Percentiles rank a stretch among this genome's conserved stretches.
Conservation (phyloP, 2,329 filamentous ascomycete species). For the Penicillium polonicum region DNA sequence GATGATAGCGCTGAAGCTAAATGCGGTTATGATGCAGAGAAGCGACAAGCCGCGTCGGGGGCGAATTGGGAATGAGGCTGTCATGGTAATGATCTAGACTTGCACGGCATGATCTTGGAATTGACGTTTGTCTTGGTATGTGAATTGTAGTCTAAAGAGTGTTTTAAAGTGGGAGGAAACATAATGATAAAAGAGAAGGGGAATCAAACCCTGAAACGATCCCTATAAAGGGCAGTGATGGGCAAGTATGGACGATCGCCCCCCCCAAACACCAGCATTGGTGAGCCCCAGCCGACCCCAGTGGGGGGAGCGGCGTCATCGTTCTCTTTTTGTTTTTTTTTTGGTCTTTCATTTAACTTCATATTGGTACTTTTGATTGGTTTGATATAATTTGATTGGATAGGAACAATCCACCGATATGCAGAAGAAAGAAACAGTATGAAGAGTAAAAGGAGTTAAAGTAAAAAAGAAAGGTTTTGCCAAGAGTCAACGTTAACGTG, state of each 20-base stretch:
- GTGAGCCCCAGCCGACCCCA: not conserved
- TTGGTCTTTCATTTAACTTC: not conserved
- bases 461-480: too few relatives aligned
- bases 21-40: slow-evolving; percentile 22
- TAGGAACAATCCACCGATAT: not conserved
- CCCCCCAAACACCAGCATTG: not conserved
- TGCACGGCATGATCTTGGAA: slow-evolving; percentile 3
- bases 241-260: not conserved
- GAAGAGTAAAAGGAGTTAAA: too few relatives aligned
- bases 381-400: not conserved
- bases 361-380: not conserved
- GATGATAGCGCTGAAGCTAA: slow-evolving; percentile 21
- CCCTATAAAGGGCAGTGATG: not conserved
- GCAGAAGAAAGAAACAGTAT: not conserved
- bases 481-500: not conserved
- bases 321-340: not conserved
- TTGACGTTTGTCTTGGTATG: not conserved
- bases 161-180: not conserved
- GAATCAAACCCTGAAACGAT: not conserved
- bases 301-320: slow-evolving; percentile 4
- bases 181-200: not conserved
- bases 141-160: not conserved
- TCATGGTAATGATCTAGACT: slow-evolving; percentile 17
- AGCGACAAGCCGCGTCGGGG: slow-evolving; percentile 24
- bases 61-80: slow-evolving; percentile 21